phyloP scores from a whole-genome alignment of 2,329 filamentous ascomycete species.

The Cadophora luteo-olivacea region DNA sequence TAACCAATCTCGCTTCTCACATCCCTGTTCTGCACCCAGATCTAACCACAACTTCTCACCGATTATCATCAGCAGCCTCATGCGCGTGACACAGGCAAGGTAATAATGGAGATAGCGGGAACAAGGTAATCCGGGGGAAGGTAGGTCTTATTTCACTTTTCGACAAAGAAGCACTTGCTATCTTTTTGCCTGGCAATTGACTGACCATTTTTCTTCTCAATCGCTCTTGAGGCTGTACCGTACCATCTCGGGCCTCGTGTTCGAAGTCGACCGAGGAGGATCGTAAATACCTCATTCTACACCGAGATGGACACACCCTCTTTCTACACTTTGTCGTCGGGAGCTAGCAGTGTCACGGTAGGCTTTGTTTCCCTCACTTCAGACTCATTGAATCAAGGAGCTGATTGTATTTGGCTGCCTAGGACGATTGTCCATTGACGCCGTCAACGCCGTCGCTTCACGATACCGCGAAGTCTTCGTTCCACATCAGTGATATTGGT shows the following conservation, averaged over 20 bases:
- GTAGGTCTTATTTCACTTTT: not conserved
- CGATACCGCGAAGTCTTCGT: constrained; percentile 28
- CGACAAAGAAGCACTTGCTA: not conserved
- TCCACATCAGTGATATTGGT: constrained; percentile 28
- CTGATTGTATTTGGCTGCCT: not conserved
- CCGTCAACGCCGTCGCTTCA: constrained; percentile 26
- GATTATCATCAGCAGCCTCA: constrained; percentile 10
- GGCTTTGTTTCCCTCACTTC: not conserved
- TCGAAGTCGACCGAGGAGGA: not conserved
- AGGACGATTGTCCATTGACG: constrained; percentile 25
- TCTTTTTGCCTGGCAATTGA: not conserved
- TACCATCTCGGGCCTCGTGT: not conserved
- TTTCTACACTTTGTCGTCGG: constrained; percentile 28
- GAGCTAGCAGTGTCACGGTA: constrained; percentile 23
- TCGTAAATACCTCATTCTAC: constrained; percentile 2
- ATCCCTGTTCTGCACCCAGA: not conserved
- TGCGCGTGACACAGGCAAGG: constrained; percentile 4
- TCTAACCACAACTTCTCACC: constrained; percentile 21
- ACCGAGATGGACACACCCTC: constrained; percentile 17
- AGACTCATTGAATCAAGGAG: not conserved
- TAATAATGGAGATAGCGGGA: not conserved
- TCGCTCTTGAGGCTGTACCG: not conserved
- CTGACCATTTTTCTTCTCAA: no score
- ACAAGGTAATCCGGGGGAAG: not conserved
- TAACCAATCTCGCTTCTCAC: not conserved